Evolutionary conservation across 139 green algal genomes (phyloP), one percentile per base, ranked within the genome.

Genomic region (Dunaliella primolecta): DNA sequence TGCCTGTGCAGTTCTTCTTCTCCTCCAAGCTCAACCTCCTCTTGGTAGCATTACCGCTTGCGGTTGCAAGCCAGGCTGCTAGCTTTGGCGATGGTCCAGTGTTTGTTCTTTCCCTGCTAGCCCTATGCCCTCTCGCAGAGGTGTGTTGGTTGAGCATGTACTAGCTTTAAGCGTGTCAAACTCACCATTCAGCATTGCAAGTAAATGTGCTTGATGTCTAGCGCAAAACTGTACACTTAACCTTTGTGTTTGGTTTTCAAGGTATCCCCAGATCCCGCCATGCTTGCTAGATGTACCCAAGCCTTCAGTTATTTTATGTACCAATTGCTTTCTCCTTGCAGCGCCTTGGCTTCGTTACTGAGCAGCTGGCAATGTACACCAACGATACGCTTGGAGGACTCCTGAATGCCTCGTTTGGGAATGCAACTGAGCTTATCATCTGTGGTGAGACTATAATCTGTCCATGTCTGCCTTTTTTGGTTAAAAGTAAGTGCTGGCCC

Each of bases 391-490:
- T 83, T 37, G 38, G 90, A 1, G 89, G 90, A 1, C 79, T 95
- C 64, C 85, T 95, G 0, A 95, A 94, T 79, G 92, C 91, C 36
- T 93, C 84, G 0, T 95, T 95, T 88, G 92, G 92, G 24, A 95
- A 95, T 27, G 91, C 91, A 1, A 95, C 92, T 23, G 92, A 95
- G 82, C 85, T 95, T 36, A 95, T 95, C 80, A 92, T 95, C 64
- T 90, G 85, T n/a, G 89, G 91, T 94, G 70, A 0, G 46, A 64
- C 7, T 15, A 64, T 64, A 25, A 15, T 64, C 7, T 64, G 46
- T 64, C n/a, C n/a, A n/a, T 64, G 46, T 64, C 15, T 64, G 46
- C 46, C 7, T 15, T 64, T 64, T 15, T 64, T 64, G 46, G 46
- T 7, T 64, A 15, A 7, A 25, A 25, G 46, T 15, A 64, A 64